phyloP scores from a whole-genome alignment of 441 rosid genomes.

The Mallotus japonicus region DNA sequence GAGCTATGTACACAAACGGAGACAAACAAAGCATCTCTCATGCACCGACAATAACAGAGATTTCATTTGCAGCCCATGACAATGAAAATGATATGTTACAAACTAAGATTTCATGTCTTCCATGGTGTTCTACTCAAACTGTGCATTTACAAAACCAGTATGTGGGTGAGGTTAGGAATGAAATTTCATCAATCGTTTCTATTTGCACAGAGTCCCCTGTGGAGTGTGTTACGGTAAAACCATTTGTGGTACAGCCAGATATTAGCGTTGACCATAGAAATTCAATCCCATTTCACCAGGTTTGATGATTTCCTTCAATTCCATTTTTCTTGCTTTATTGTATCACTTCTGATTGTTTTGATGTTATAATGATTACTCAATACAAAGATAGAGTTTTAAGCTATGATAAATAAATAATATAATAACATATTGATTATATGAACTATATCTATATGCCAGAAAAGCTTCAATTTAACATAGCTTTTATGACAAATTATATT shows the following conservation, averaged over 20 bases:
- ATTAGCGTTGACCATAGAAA: neutral
- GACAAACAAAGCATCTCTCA: no score
- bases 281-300: constrained; percentile 22
- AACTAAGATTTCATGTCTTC: no score
- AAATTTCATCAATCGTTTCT: constrained; percentile 8
- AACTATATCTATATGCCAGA: neutral
- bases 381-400: neutral
- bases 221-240: constrained; percentile 3
- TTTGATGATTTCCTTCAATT: constrained; percentile 15
- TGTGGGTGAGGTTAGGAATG: constrained; percentile 10
- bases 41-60: no score
- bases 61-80: no score
- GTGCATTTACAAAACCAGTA: neutral
- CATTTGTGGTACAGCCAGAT: constrained; percentile 16
- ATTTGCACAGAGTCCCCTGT: constrained; percentile 5
- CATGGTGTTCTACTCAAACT: neutral
- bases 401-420: neutral
- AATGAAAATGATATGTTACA: no score
- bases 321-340: neutral
- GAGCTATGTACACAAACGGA: no score
- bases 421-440: neutral
- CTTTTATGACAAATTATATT: neutral
- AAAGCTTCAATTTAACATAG: neutral
- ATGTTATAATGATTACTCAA: neutral
- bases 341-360: neutral